phyloP scores from a whole-genome alignment of 768 basidiomycete species.

The Hemileccinum rubropunctum region DNA sequence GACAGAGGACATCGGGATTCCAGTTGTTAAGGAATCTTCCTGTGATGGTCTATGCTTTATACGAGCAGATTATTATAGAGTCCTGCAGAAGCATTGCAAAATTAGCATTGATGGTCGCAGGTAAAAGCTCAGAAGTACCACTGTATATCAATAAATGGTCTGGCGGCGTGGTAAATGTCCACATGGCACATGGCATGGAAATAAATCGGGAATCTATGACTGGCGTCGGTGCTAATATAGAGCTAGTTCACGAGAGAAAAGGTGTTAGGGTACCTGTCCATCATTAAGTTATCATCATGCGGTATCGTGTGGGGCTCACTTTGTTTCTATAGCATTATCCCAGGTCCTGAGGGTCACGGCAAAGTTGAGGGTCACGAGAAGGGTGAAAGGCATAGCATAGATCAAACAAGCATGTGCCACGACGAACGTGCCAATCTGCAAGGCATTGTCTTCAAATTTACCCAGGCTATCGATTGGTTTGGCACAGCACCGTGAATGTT shows the following conservation, averaged over 20 bases:
- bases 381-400: not conserved
- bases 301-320: not conserved
- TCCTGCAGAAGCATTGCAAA: not conserved
- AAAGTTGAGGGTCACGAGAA: not conserved
- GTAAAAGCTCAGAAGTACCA: constrained; percentile 1
- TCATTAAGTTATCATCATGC: not conserved
- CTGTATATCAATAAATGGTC: constrained; percentile 4
- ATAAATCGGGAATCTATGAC: not conserved
- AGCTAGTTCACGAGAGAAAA: not conserved
- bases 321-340: not conserved
- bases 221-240: not conserved
- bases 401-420: not conserved
- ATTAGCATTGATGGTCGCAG: constrained; percentile 2
- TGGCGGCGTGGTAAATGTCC: not conserved
- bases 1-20: constrained; percentile 15
- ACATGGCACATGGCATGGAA: not conserved
- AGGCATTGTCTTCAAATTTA: not conserved
- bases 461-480: not conserved
- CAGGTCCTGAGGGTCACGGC: not conserved
- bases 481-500: too few species aligned
- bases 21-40: not conserved
- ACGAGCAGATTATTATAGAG: constrained; percentile 1
- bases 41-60: not conserved
- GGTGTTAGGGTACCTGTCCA: not conserved
- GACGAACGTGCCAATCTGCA: constrained; percentile 8